A percentile compares a stretch with the other conserved stretches of the same genome.
Evolutionary conservation across 139 green algal genomes (phyloP).

Genomic region (Chlorella vulgaris): DNA sequence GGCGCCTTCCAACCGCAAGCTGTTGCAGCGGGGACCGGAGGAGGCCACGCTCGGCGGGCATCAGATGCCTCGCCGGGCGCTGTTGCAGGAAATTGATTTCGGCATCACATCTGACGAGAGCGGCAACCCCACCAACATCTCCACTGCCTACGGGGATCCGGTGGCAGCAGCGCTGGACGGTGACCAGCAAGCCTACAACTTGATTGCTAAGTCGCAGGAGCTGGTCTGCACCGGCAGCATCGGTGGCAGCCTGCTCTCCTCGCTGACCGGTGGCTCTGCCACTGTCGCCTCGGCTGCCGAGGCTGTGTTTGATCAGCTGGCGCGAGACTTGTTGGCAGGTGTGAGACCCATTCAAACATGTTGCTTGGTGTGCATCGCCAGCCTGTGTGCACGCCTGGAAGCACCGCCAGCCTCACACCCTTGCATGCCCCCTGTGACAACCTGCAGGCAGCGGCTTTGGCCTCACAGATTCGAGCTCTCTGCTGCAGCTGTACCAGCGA

Average conservation of each 20-base stretch:
- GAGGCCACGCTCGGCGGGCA: neutral
- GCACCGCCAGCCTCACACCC: neutral
- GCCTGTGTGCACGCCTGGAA: neutral
- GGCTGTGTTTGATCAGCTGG: slow-evolving; percentile 8
- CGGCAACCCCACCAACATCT: neutral
- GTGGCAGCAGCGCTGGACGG: neutral
- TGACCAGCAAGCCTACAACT: slow-evolving; percentile 9
- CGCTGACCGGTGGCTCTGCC: neutral
- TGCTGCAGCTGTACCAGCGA: neutral
- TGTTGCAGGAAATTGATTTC: neutral
- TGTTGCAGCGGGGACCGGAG: neutral
- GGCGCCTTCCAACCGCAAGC: neutral
- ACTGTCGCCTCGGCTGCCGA: neutral
- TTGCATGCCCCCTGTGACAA: neutral
- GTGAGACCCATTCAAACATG: neutral
- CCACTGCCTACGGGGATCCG: neutral
- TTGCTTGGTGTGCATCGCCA: neutral
- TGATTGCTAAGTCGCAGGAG: slow-evolving; percentile 11
- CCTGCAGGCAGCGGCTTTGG: slow-evolving; percentile 19
- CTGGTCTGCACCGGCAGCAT: slow-evolving; percentile 23
- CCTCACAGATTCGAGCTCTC: neutral
- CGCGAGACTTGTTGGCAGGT: slow-evolving; percentile 2
- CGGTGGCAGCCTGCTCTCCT: neutral
- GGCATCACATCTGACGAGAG: slow-evolving; percentile 3
- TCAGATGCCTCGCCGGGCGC: neutral